A percentile compares a stretch with the other conserved stretches of the same genome.
Conservation (phyloP, 306 rosid genomes). For the Prunus fruticosa region DNA sequence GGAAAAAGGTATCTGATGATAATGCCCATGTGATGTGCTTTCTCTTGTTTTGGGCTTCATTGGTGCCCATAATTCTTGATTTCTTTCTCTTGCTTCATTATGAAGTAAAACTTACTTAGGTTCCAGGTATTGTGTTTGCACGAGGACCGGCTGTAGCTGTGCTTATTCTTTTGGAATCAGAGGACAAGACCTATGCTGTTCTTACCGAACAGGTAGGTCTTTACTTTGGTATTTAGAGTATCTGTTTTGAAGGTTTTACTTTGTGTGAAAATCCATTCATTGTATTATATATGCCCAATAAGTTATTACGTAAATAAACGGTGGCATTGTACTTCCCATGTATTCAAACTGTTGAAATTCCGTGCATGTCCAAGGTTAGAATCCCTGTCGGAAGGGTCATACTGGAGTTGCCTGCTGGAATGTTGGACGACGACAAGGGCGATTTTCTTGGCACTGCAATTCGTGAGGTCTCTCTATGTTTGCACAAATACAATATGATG, state of each 20-base stretch:
- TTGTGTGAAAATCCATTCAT: not conserved
- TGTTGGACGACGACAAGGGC: slow-evolving; percentile 80
- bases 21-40: slow-evolving; percentile 7
- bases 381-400: slow-evolving; percentile 75
- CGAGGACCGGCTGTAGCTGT: slow-evolving; percentile 93
- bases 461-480: slow-evolving; percentile 62
- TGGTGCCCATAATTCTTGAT: not conserved
- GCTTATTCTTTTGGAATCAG: slow-evolving; percentile 78
- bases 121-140: slow-evolving; percentile 96
- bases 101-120: slow-evolving; percentile 51
- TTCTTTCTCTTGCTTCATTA: slow-evolving; percentile 16
- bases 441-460: slow-evolving; percentile 90
- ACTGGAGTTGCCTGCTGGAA: slow-evolving; percentile 97
- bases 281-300: too few relatives aligned
- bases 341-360: slow-evolving; percentile 21
- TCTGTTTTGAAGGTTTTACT: not conserved
- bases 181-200: slow-evolving; percentile 77
- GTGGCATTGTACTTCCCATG: not conserved
- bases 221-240: not conserved
- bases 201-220: slow-evolving; percentile 81
- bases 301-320: not conserved
- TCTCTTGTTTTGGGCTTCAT: not conserved
- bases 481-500: not conserved
- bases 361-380: slow-evolving; percentile 55
- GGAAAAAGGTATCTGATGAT: slow-evolving; percentile 55